Percentiles rank a stretch among this genome's conserved stretches.
Evolutionary conservation across 108 stramenopile species (phyloP).

Genomic region (Cyclostephanos tholiformis): DNA sequence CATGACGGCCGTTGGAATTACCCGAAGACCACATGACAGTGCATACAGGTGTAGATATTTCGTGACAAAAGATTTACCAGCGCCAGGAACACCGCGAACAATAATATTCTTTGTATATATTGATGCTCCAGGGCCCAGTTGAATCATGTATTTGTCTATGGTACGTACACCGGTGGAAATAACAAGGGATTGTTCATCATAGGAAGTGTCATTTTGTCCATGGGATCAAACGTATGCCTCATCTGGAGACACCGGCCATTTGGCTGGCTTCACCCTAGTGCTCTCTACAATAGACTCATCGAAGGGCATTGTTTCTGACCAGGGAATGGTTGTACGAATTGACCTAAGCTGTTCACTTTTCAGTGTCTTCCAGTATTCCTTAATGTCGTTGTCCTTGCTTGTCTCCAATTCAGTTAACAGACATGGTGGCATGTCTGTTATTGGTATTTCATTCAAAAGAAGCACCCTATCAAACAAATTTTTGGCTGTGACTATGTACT

Average conservation of each 20-base stretch:
- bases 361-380: slow-evolving; percentile 1
- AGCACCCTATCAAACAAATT: slow-evolving; percentile 1
- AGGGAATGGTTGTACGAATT: neutral
- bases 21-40: slow-evolving; percentile 16
- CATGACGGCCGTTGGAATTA: slow-evolving; percentile 28
- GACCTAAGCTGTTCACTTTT: neutral
- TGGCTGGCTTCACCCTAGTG: neutral
- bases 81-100: slow-evolving; percentile 16
- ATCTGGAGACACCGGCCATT: slow-evolving; percentile 1
- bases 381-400: neutral
- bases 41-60: slow-evolving; percentile 13
- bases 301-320: neutral
- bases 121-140: neutral
- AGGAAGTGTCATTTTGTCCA: slow-evolving; percentile 16
- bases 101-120: slow-evolving; percentile 13
- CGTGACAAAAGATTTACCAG: slow-evolving; percentile 16
- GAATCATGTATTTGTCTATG: slow-evolving; percentile 1
- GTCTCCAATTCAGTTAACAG: neutral
- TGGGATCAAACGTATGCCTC: neutral
- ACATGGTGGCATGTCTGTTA: slow-evolving; percentile 26
- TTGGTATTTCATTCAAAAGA: slow-evolving; percentile 11
- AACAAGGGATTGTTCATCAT: slow-evolving; percentile 7
- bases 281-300: neutral
- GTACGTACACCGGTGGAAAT: neutral
- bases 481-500: slow-evolving; percentile 1